phyloP scores from a whole-genome alignment of 371 early-diverging fungal genomes.

The Mortierella sp. region DNA sequence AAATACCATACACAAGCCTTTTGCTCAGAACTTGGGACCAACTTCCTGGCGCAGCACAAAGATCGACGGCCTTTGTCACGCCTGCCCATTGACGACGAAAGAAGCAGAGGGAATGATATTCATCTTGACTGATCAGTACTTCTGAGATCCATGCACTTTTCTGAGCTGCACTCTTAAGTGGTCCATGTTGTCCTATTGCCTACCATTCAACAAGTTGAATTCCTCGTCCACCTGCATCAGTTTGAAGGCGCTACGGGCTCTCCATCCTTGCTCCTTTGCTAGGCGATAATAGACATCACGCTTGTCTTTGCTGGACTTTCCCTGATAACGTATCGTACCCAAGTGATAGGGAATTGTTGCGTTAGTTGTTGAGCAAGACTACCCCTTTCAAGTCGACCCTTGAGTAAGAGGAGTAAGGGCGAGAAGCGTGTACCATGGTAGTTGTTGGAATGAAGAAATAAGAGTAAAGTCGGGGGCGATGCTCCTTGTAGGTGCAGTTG shows the following conservation, averaged over 20 bases:
- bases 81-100: constrained; percentile 54
- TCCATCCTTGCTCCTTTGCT: constrained; percentile 97
- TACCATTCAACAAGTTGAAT: constrained; percentile 89
- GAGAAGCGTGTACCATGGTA: background rate
- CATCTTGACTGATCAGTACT: constrained; percentile 12
- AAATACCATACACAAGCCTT: constrained; percentile 62
- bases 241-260: constrained; percentile 98
- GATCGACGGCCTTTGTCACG: constrained; percentile 94
- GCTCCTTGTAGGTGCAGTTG: background rate
- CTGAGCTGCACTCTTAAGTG: no score
- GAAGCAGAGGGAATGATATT: constrained; percentile 8
- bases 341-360: background rate
- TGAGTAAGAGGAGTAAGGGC: no score
- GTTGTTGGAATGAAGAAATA: background rate
- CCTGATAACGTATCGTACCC: constrained; percentile 52
- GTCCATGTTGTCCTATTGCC: no score
- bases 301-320: constrained; percentile 91
- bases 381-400: no score
- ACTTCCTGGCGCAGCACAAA: constrained; percentile 99
- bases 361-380: no score
- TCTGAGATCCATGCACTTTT: no score
- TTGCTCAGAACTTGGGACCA: constrained; percentile 98
- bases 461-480: background rate
- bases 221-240: constrained; percentile 96
- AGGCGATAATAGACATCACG: constrained; percentile 97